Base-by-base conservation (phyloP, 768 basidiomycete species). In the Sistotremastrum niveocremeum region DNA sequence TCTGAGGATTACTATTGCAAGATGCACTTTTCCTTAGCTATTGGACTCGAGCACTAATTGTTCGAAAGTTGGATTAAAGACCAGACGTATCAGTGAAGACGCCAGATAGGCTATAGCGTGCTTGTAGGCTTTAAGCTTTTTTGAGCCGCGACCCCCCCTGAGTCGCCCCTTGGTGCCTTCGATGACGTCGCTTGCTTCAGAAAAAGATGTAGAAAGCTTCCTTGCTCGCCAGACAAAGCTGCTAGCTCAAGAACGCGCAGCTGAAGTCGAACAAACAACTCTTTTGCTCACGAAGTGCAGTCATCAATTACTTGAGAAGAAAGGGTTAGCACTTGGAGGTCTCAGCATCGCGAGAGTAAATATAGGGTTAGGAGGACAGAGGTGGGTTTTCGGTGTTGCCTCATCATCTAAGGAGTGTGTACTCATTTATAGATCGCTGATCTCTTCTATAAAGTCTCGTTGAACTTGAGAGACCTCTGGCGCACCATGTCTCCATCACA, bases 331-430 rank as follows among this genome's bases (percentile, higher is more conserved):
- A 0, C 60, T 95, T 1, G 74, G 73, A 31, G 81, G 81, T 39
- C 67, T 97, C 4, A 78, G 84, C 2, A 65, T 88, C 2, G 70
- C 74, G 1, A 70, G 72, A 29, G 69, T 90, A n/a, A 79, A 74
- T 43, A 72, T 95, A 11, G 94, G 93, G 3, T 71, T 97, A 4
- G 93, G 90, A 30, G 93, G 91, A 30, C 93, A 91, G 67, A 91
- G 80, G 90, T 94, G 60, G 58, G 62, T 52, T 39, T 36, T 32
- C 11, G 30, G 40, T 10, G 20, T 44, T 31, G 4, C 31, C 37
- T 46, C 20, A 34, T 44, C 9, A 38, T 37, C 34, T 34, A 8
- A 34, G 3, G 40, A 12, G 28, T 3, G 20, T 30, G 32, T 35
- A 4, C 2, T 28, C 30, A 37, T 32, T 39, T 39, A 34, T 41